Base-by-base conservation (phyloP, 1,139 yeast species). In the Kodamaea sp. region DNA sequence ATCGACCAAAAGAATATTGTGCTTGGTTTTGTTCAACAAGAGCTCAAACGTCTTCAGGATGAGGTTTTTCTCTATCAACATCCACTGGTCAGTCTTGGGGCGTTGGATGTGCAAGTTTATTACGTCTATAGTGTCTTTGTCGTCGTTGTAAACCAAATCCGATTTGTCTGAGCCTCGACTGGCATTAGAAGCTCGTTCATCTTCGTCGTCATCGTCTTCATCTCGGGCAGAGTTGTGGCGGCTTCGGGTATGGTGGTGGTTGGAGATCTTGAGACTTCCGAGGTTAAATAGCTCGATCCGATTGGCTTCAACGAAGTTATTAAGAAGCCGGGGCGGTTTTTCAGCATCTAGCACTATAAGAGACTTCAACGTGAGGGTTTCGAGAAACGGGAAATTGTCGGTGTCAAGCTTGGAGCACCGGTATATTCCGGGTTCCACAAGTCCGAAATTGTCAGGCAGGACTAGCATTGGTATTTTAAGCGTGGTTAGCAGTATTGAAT, bases 401-500 rank as follows among this genome's bases (percentile, higher is more conserved):
- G 76, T 63, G 31, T 73, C 78, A 7, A 78, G 50, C 38, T 73
- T 69, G 19, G 79, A 62, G 47, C 83, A 78, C 31, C 85, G 63
- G 56, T 76, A 83, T 3, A 84, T 63, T 0, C 90, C 90, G 22
- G 78, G 77, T 53, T 84, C 92, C 8, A 83, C 92, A 19, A 83
- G 65, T 0, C 90, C 90, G 59, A 81, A 84, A 56, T 81, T 82
- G 28, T 83, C 86, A 4, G 94, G 92, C 3, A 90, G 88, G 0
- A 84, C 85, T 29, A 83, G 63, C 92, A 84, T 83, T n/a, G n/a
- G n/a, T n/a, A n/a, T n/a, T n/a, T n/a, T n/a, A n/a, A n/a, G n/a
- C n/a, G n/a, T n/a, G n/a, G n/a, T n/a, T n/a, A n/a, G n/a, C n/a
- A n/a, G n/a, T n/a, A n/a, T n/a, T n/a, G n/a, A n/a, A n/a, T n/a